Conservation (phyloP, 2,329 filamentous ascomycete genomes). For the Aspergillus tanneri region DNA sequence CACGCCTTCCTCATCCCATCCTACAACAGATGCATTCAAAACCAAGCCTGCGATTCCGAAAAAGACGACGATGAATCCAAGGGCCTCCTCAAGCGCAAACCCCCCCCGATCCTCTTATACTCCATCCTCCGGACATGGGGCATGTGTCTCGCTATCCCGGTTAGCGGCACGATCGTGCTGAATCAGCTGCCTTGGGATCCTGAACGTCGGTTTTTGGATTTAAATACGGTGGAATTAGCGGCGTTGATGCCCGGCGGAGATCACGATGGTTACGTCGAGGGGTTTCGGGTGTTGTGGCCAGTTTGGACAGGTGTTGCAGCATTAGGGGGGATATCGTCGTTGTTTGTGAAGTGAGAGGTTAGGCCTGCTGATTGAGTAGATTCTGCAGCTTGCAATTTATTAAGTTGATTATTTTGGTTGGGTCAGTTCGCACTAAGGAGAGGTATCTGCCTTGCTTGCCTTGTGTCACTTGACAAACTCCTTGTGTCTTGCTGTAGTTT, state of each 20-base stretch:
- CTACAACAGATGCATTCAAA: slow-evolving; percentile 41
- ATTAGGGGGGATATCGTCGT: slow-evolving; percentile 21
- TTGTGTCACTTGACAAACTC: too few relatives aligned
- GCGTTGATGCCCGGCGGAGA: slow-evolving; percentile 7
- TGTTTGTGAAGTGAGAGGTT: too few relatives aligned
- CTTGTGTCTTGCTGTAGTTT: too few relatives aligned
- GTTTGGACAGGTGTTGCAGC: slow-evolving; percentile 27
- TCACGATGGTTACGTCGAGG: slow-evolving; percentile 20
- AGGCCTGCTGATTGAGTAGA: too few relatives aligned
- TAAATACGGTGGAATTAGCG: not conserved
- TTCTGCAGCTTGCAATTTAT: too few relatives aligned
- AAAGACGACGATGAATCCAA: not conserved
- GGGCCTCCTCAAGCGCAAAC: not conserved
- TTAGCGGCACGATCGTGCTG: slow-evolving; percentile 43
- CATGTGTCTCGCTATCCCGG: slow-evolving; percentile 47
- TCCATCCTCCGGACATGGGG: slow-evolving; percentile 43
- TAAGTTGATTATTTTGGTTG: too few relatives aligned
- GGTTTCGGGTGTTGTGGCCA: slow-evolving; percentile 29
- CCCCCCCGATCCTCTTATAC: slow-evolving; percentile 38
- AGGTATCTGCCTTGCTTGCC: too few relatives aligned
- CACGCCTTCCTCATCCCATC: slow-evolving; percentile 44
- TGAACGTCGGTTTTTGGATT: slow-evolving; percentile 17
- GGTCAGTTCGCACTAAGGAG: too few relatives aligned
- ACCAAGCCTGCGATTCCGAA: slow-evolving; percentile 14
- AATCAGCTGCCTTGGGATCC: slow-evolving; percentile 34